A percentile compares a stretch with the other conserved stretches of the same genome.
These are phyloP conservation scores for Mycena leptocephala DNA, from an alignment of 768 basidiomycete species.

Conservation along the genomic window DNA sequence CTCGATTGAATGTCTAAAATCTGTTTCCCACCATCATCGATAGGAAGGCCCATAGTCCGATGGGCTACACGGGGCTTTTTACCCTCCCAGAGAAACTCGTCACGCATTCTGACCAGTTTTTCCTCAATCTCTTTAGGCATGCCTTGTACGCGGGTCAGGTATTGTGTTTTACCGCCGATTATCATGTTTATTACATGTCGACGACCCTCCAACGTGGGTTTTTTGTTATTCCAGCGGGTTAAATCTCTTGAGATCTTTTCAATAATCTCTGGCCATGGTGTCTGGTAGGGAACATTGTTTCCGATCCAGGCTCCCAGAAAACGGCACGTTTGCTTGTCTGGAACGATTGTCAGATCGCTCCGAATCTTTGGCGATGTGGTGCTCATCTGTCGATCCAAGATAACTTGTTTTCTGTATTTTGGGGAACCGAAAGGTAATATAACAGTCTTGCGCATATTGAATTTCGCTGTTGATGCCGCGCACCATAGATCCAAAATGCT, in stretches of 20 bases:
- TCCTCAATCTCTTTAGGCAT: conserved; percentile 34
- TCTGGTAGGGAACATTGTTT: background rate
- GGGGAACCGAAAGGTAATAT: background rate
- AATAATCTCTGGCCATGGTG: background rate
- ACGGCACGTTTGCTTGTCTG: background rate
- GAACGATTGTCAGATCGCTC: background rate
- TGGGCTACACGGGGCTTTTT: conserved; percentile 16
- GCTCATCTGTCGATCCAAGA: background rate
- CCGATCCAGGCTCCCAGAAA: background rate
- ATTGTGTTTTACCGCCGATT: conserved; percentile 43
- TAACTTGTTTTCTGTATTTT: background rate
- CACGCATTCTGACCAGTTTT: background rate
- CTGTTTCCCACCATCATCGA: background rate
- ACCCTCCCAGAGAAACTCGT: background rate
- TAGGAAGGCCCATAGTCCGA: background rate
- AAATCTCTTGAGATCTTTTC: background rate
- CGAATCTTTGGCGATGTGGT: background rate
- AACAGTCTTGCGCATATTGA: background rate
- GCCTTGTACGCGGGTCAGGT: conserved; percentile 41
- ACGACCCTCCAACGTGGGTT: conserved; percentile 31
- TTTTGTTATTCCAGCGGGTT: background rate
- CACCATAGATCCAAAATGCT: background rate
- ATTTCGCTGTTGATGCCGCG: background rate
- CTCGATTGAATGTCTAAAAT: background rate
- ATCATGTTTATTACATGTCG: conserved; percentile 39